A percentile compares a stretch with the other conserved stretches of the same genome.
These are phyloP conservation scores for Cucumis cinereus DNA, from an alignment of 306 rosid genomes.

Conservation along the genomic window DNA sequence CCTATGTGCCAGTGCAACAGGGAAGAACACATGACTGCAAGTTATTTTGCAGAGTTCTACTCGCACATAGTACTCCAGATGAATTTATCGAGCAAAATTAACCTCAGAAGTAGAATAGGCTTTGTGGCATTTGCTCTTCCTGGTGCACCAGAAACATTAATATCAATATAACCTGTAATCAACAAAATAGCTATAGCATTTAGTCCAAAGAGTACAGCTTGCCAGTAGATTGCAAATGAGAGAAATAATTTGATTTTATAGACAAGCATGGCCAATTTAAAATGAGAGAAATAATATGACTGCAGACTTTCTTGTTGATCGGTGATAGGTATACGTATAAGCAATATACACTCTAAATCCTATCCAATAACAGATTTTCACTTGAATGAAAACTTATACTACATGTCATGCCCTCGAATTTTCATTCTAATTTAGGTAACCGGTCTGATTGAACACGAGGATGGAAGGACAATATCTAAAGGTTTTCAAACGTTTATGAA, in stretches of 20 bases:
- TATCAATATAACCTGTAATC: background rate
- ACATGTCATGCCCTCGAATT: background rate
- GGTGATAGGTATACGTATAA: background rate
- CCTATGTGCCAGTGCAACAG: slow-evolving; percentile 40
- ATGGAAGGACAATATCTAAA: background rate
- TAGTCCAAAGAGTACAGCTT: background rate
- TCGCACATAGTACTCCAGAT: slow-evolving; percentile 21
- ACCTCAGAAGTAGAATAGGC: background rate
- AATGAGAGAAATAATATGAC: background rate
- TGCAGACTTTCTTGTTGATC: background rate
- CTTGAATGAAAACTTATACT: background rate
- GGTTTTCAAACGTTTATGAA: no score
- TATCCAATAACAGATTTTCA: background rate
- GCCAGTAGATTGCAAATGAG: background rate
- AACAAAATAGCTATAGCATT: background rate
- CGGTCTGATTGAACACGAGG: background rate
- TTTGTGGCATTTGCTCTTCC: background rate
- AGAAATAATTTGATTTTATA: background rate
- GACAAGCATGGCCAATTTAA: background rate
- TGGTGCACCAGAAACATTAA: background rate
- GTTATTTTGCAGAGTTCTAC: slow-evolving; percentile 7
- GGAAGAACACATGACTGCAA: slow-evolving; percentile 47
- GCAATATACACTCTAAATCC: background rate
- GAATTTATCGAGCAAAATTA: slow-evolving; percentile 3
- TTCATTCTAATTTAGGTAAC: background rate